phyloP scores from a whole-genome alignment of 108 stramenopile species.

The Nitzschia sp. region DNA sequence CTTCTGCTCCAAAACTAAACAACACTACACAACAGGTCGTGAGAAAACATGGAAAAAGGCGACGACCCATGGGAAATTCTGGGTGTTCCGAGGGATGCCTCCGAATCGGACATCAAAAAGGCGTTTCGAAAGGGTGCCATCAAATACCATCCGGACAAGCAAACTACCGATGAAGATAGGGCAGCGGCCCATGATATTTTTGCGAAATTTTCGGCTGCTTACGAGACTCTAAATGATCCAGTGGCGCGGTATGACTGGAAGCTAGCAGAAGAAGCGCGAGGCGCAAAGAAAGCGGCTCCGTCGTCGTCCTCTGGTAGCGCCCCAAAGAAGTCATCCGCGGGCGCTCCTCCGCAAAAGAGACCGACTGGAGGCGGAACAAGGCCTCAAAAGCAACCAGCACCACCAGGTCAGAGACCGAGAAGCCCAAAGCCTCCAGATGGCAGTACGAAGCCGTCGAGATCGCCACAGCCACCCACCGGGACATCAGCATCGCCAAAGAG shows the following conservation, averaged over 20 bases:
- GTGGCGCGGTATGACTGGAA: constrained; percentile 11
- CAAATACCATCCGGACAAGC: constrained; percentile 75
- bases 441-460: neutral
- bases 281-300: neutral
- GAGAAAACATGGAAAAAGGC: constrained; percentile 12
- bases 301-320: neutral
- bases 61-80: constrained; percentile 78
- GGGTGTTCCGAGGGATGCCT: constrained; percentile 66
- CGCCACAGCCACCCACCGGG: neutral
- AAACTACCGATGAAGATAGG: constrained; percentile 32
- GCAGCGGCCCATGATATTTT: constrained; percentile 39
- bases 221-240: constrained; percentile 76
- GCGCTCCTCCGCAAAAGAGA: neutral
- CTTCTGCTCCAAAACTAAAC: neutral
- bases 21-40: neutral
- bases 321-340: neutral
- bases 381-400: neutral
- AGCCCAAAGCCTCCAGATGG: neutral
- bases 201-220: constrained; percentile 74
- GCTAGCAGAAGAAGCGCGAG: constrained; percentile 2
- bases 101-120: constrained; percentile 68
- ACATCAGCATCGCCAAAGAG: neutral
- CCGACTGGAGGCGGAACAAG: neutral
- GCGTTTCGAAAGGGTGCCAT: constrained; percentile 66
- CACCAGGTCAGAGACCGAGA: too few relatives aligned